phyloP scores from a whole-genome alignment of 2,329 filamentous ascomycete genomes.

The Cladophialophora immunda region DNA sequence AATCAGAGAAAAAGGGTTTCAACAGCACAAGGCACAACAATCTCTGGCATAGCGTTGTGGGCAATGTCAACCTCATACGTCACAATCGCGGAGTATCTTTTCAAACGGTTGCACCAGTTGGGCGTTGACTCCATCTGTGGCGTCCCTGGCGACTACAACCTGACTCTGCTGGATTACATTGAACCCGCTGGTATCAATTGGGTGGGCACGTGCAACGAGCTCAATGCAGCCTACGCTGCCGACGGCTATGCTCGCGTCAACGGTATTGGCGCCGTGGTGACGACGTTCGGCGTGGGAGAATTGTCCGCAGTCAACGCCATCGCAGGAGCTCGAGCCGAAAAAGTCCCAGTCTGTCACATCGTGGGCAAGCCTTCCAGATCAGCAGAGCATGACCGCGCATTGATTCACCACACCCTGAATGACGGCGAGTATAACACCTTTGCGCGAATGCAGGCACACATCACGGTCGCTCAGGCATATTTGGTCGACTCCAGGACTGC shows the following conservation, averaged over 20 bases:
- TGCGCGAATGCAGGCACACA: too few species aligned
- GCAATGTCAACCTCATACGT: too few species aligned
- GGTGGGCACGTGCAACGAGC: constrained; percentile 45
- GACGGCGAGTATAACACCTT: constrained; percentile 33
- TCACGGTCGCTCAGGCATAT: too few species aligned
- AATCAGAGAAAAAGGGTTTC: too few species aligned
- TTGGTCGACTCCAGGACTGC: too few species aligned
- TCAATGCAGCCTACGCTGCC: constrained; percentile 45
- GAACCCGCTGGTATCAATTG: constrained; percentile 41
- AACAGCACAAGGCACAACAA: too few species aligned
- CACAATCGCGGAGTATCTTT: too few species aligned
- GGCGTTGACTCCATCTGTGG: constrained; percentile 9
- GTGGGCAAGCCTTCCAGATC: constrained; percentile 62
- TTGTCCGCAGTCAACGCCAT: constrained; percentile 46
- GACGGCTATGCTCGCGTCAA: constrained; percentile 45
- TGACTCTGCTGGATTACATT: constrained; percentile 45
- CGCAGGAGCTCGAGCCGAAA: constrained; percentile 63
- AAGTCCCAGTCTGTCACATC: constrained; percentile 66
- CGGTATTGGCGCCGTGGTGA: constrained; percentile 50
- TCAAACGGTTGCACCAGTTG: background rate
- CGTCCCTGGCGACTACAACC: constrained; percentile 45
- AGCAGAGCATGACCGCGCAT: constrained; percentile 56
- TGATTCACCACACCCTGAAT: constrained; percentile 43
- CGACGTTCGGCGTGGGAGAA: constrained; percentile 67
- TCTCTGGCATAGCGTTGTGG: too few species aligned